Evolutionary conservation across 108 stramenopile genomes (phyloP), one percentile per base, ranked within the genome.

Genomic region (Schizochytrium sp.): DNA sequence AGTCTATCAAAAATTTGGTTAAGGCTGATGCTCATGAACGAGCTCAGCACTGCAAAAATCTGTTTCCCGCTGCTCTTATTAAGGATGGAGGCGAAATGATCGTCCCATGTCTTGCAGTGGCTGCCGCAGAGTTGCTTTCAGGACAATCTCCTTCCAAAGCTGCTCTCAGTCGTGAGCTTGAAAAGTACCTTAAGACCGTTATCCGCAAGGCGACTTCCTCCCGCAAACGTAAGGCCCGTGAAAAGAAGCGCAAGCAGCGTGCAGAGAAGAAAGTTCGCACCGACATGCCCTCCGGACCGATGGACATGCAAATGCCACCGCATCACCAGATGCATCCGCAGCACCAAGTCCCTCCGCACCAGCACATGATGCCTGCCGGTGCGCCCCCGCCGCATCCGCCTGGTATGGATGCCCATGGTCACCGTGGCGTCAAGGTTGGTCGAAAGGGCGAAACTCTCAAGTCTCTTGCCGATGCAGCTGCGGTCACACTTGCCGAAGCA

Each of bases 231-330:
- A 69, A 69, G 64, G 64, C 64, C 12, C 64, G 64, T 44, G 64
- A 69, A 44, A 69, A 69, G 64, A 69, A 69, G 64, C 64, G 64
- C 64, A 69, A 69, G 64, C 64, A 69, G 64, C 64, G 64, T 44
- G 64, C 64, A 8, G 64, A 69, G 28, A 69, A 69, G 64, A 69
- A 69, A 69, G 44, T 44, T 8, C 12, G 64, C 19, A 38, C 19
- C 12, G 28, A 15, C 64, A 44, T 44, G 2, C 40, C 44, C 42
- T 44, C 64, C 44, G 64, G 64, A 38, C 12, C 15, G 42, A 69
- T 69, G 3, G 42, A 7, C 12, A 69, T 69, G 12, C 12, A 8
- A 44, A 12, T 38, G 12, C 64, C 40, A 8, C 13, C 57, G 57
- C 17, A 10, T 58, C 64, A 69, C 28, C 64, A 69, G 28, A 69